Percentiles rank a stretch among this genome's conserved stretches.
Conservation (phyloP, 257 asterid species). For the Phtheirospermum japonicum region DNA sequence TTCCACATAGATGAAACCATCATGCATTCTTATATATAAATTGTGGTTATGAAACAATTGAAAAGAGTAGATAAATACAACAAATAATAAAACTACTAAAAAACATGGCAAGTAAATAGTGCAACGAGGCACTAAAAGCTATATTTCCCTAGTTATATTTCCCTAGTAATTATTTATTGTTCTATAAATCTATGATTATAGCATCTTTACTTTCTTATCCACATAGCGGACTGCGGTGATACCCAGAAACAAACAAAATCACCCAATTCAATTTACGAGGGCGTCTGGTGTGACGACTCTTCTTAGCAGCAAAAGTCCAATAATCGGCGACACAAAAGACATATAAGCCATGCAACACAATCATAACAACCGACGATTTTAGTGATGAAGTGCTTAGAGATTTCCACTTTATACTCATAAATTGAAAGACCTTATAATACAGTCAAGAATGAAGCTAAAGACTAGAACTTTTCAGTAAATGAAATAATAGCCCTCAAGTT, state of each 20-base stretch:
- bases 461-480: too few relatives aligned
- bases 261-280: background rate
- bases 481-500: too few relatives aligned
- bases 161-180: background rate
- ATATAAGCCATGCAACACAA: constrained; percentile 1
- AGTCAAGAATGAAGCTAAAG: too few relatives aligned
- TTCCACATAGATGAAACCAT: too few relatives aligned
- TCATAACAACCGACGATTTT: background rate
- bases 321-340: constrained; percentile 4
- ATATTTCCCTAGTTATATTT: too few relatives aligned
- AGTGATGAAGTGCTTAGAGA: background rate
- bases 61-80: too few relatives aligned
- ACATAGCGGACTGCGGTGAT: background rate
- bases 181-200: background rate
- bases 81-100: too few relatives aligned
- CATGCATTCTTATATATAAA: too few relatives aligned
- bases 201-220: constrained; percentile 7
- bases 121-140: background rate
- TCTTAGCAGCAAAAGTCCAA: too few relatives aligned
- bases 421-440: constrained; percentile 10
- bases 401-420: constrained; percentile 19
- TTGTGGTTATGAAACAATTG: too few relatives aligned
- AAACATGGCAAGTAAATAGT: background rate
- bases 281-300: too few relatives aligned
- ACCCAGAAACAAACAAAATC: constrained; percentile 15